Percentiles rank a stretch among this genome's conserved stretches.
Conservation (phyloP, 345 rosid genomes). For the Tarenaya hassleriana region DNA sequence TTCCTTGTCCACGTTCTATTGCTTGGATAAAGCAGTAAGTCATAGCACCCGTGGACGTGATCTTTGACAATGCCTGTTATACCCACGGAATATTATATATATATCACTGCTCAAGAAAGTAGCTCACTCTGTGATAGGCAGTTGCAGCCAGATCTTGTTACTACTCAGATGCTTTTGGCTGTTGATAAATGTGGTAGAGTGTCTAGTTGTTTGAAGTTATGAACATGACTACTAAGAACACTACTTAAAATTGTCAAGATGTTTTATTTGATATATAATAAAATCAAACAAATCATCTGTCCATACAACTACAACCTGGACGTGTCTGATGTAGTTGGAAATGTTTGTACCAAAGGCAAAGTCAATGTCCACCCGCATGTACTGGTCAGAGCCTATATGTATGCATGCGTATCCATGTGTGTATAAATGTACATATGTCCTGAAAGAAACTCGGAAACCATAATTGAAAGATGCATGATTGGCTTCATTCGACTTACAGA, state of each 20-base stretch:
- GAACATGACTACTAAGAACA: no score
- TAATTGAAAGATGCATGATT: not conserved
- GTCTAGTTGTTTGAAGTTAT: no score
- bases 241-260: no score
- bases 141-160: not conserved
- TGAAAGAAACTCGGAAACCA: not conserved
- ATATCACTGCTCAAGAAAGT: no score
- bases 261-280: no score
- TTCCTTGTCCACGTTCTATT: slow-evolving; percentile 52
- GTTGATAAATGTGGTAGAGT: not conserved
- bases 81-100: not conserved
- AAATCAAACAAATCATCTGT: no score
- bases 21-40: slow-evolving; percentile 88
- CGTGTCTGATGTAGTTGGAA: no score
- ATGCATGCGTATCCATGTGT: no score
- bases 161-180: not conserved
- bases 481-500: slow-evolving; percentile 43
- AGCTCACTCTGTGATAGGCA: not conserved
- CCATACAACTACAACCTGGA: no score
- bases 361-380: not conserved
- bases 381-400: no score
- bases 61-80: slow-evolving; percentile 65
- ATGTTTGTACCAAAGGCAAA: no score
- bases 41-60: slow-evolving; percentile 88
- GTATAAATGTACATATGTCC: no score